Base-by-base conservation (phyloP, 1,284 basidiomycete species). In the Pterula multifida region DNA sequence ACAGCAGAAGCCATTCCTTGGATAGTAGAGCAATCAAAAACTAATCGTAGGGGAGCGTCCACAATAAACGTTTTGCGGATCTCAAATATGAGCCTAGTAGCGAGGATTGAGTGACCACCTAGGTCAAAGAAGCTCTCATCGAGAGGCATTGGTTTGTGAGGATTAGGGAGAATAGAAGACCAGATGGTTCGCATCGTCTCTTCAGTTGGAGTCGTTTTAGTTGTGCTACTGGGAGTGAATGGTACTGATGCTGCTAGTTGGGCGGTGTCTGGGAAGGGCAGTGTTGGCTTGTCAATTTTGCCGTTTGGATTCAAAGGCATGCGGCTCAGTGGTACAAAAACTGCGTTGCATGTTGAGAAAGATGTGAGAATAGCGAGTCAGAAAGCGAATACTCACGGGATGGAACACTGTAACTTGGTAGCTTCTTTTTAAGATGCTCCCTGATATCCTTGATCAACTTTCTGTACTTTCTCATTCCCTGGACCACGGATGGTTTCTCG, bases 301-400 rank as follows among this genome's bases (percentile, higher is more conserved):
- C 96, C 96, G 64, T 98, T 98, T 2, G 96, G 96, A 64, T 98
- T 99, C 49, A 99, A 78, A 12, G 96, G 96, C 88, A 99, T 96
- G 55, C 91, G 87, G 54, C 78, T 79, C 36, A 98, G 76, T 0
- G 96, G 96, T 44, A 98, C 93, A 60, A 98, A 93, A 42, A 97
- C 93, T 92, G 56, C 3, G 36, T 47, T 49, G 15, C 49, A 28
- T 35, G 51, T 52, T 55, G 25, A n/a, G n/a, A n/a, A n/a, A n/a
- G n/a, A 57, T 48, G 22, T 17, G 49, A 56, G 24, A 57, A 50
- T 44, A 26, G 44, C 48, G 26, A 12, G 13, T 51, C 45, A 24
- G 32, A 46, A 23, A 42, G 11, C 36, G 50, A 15, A 3, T 69
- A 23, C 81, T 58, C 58, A 89, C 90, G 65, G 1, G 90, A 82